Conservation (phyloP, 179 eudicot species). For the Vitellaria paradoxa region DNA sequence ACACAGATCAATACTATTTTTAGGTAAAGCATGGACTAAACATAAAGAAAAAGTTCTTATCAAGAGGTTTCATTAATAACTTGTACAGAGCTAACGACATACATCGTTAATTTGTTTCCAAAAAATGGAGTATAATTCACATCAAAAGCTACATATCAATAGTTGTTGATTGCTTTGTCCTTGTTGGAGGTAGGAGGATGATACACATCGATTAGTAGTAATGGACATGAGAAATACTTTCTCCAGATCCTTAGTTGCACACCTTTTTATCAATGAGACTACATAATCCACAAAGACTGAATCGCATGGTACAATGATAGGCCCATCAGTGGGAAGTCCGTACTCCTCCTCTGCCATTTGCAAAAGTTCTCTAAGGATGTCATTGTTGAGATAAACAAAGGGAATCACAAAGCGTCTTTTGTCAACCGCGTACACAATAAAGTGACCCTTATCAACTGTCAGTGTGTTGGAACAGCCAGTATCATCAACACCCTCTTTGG, state of each 20-base stretch:
- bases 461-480: not conserved
- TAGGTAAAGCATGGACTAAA: too few relatives aligned
- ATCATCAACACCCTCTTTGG: not conserved
- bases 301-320: conserved; percentile 40
- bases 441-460: conserved; percentile 33
- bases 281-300: conserved; percentile 28
- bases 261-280: conserved; percentile 20
- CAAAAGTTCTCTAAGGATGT: conserved; percentile 34
- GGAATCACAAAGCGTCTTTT: conserved; percentile 39
- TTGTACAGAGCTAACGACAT: not conserved
- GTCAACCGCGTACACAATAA: conserved; percentile 38
- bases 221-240: conserved; percentile 22
- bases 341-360: conserved; percentile 53
- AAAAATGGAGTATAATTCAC: not conserved
- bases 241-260: conserved; percentile 20
- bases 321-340: conserved; percentile 28
- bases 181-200: not conserved
- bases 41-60: too few relatives aligned
- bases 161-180: conserved; percentile 16
- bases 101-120: not conserved
- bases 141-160: not conserved
- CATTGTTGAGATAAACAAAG: conserved; percentile 24
- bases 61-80: not conserved
- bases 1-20: too few relatives aligned
- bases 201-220: not conserved